Evolutionary conservation across 225 moss, liverwort and hornwort species (phyloP).

Genomic region (Ulota crispa): DNA sequence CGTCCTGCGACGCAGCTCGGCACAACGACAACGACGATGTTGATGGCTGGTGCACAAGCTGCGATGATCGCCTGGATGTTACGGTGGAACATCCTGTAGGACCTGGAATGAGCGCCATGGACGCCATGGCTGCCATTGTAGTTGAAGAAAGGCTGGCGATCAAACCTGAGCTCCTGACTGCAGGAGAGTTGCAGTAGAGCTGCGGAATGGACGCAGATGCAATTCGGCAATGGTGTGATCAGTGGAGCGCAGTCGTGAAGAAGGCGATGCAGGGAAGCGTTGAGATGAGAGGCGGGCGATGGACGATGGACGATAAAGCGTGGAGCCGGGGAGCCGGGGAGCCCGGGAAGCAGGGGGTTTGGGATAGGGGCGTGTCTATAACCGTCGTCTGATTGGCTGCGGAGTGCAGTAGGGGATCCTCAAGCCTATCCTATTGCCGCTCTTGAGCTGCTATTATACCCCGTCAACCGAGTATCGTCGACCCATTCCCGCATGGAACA

Average conservation of each 20-base stretch:
- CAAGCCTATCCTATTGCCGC: background rate
- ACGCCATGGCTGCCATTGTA: conserved; percentile 30
- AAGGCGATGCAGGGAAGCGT: background rate
- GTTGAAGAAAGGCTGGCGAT: background rate
- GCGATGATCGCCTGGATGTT: background rate
- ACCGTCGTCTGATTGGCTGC: conserved; percentile 6
- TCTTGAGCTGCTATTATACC: background rate
- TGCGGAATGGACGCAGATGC: background rate
- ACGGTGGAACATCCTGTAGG: background rate
- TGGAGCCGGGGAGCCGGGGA: background rate
- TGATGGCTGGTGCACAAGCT: background rate
- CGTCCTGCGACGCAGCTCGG: conserved; percentile 30
- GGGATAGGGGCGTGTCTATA: conserved; percentile 24
- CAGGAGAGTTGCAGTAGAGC: background rate
- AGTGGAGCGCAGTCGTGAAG: background rate
- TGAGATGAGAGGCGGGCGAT: background rate
- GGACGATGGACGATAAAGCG: conserved; percentile 25
- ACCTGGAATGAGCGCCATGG: conserved; percentile 20
- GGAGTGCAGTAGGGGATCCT: background rate
- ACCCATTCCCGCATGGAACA: too few relatives aligned
- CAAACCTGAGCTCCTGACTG: background rate
- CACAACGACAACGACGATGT: conserved; percentile 18
- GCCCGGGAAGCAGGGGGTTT: background rate
- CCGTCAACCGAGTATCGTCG: too few relatives aligned
- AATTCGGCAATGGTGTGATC: background rate